These are phyloP conservation scores for Begonia fuchsioides DNA, from an alignment of 306 rosid genomes.

Conservation along the genomic window DNA sequence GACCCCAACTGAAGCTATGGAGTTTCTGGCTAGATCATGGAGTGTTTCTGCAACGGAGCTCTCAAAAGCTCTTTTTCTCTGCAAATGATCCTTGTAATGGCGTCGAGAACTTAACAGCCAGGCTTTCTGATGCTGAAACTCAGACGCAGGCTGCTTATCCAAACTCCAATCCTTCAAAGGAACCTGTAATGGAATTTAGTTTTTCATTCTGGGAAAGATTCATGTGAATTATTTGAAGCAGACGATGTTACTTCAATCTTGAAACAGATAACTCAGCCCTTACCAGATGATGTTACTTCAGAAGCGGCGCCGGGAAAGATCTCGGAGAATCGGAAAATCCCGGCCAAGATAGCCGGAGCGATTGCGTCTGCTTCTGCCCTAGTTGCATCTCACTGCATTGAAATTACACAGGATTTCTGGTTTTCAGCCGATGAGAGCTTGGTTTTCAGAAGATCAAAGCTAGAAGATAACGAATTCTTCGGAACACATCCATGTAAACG, in stretches of 20 bases:
- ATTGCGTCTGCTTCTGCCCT: conserved; percentile 84
- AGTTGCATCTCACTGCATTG: conserved; percentile 95
- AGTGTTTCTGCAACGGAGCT: conserved; percentile 78
- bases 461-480: not conserved
- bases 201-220: no score
- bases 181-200: conserved; percentile 38
- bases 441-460: not conserved
- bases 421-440: not conserved
- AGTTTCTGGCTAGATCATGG: conserved; percentile 94
- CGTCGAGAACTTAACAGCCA: conserved; percentile 24
- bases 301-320: conserved; percentile 36
- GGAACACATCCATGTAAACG: not conserved
- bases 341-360: conserved; percentile 41
- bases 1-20: conserved; percentile 87
- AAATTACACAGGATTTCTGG: conserved; percentile 92
- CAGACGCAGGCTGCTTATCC: conserved; percentile 13
- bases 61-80: conserved; percentile 55
- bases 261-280: conserved; percentile 24
- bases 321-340: conserved; percentile 21
- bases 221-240: conserved; percentile 8
- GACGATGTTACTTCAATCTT: conserved; percentile 8
- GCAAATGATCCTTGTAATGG: conserved; percentile 21
- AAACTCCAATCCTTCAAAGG: conserved; percentile 27
- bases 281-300: conserved; percentile 43
- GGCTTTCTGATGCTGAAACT: conserved; percentile 14